Conservation (phyloP, 139 green algal species). For the Chlorella ohadii region DNA sequence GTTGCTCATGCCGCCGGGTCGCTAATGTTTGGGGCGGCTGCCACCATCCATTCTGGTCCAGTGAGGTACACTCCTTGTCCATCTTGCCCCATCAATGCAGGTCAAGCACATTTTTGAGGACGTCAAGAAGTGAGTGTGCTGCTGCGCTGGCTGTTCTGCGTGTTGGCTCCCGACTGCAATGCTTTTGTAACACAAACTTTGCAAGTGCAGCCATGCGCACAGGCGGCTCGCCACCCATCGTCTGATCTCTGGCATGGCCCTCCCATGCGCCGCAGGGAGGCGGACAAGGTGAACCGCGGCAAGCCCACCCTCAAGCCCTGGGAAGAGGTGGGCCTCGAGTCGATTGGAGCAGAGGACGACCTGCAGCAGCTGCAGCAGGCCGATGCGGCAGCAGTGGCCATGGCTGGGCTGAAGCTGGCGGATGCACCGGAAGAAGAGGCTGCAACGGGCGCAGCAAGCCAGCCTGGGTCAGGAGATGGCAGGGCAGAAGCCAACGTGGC, state of each 20-base stretch:
- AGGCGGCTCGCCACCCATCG: no score
- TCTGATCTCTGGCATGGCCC: no score
- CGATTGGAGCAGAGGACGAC: neutral
- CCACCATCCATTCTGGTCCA: no score
- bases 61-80: neutral
- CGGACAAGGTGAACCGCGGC: constrained; percentile 14
- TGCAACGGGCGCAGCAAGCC: neutral
- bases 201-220: no score
- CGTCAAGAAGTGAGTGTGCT: constrained; percentile 21
- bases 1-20: no score
- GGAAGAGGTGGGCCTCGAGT: constrained; percentile 26
- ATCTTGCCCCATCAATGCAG: neutral
- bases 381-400: neutral
- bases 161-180: no score
- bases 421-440: neutral
- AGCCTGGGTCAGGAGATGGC: neutral
- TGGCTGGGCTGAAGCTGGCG: neutral
- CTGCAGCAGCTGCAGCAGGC: neutral
- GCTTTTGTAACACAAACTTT: no score
- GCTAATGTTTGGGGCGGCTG: no score
- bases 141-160: no score
- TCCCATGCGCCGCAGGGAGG: constrained; percentile 8
- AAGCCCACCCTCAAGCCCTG: constrained; percentile 27
- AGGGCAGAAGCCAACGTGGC: no score
- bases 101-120: constrained; percentile 35